Base-by-base conservation (phyloP, 225 moss, liverwort and hornwort genomes). In the Polytrichum formosum region DNA sequence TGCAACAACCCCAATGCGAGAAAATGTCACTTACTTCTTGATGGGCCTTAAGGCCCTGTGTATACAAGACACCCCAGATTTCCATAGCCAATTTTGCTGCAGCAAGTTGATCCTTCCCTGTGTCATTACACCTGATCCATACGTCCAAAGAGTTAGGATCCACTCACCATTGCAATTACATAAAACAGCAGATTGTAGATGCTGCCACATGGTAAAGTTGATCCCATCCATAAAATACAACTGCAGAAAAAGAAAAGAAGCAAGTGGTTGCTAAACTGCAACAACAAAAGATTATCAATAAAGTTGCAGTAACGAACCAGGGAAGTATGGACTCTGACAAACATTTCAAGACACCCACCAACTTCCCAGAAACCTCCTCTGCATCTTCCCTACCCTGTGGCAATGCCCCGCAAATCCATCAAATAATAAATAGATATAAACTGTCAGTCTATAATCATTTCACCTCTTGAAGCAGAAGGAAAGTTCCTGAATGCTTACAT, bases 261-360 rank as follows among this genome's bases (percentile, higher is more conserved):
- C 46, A 46, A 46, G 16, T 1, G 4, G 46, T 46, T 46, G 46
- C 46, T 13, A 46, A 16, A 16, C 46, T 46, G 46, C 16, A 46
- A 46, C 13, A 46, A 46, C 46, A 46, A 46, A 46, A 46, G 46
- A 46, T 46, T 46, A 46, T 46, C 46, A 46, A 46, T 46, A 61
- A 20, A 69, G 61, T 70, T 60, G 55, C 19, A 55, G 65, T 54
- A 60, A 66, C 80, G 67, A 59, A 83, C 86, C 77, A 68, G 73
- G 86, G 92, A 64, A 95, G 82, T 26, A 92, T 77, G 27, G 86
- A 79, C 78, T 79, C 74, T 54, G 92, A 78, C 33, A 95, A 72
- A 71, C 73, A 82, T 56, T 78, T 78, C 73, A 92, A 78, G 62
- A 95, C 66, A 37, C 53, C 46, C 54, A 81, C 82, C 75, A 87